These are phyloP conservation scores for Trametes cingulata DNA, from an alignment of 768 basidiomycete species.

Conservation along the genomic window DNA sequence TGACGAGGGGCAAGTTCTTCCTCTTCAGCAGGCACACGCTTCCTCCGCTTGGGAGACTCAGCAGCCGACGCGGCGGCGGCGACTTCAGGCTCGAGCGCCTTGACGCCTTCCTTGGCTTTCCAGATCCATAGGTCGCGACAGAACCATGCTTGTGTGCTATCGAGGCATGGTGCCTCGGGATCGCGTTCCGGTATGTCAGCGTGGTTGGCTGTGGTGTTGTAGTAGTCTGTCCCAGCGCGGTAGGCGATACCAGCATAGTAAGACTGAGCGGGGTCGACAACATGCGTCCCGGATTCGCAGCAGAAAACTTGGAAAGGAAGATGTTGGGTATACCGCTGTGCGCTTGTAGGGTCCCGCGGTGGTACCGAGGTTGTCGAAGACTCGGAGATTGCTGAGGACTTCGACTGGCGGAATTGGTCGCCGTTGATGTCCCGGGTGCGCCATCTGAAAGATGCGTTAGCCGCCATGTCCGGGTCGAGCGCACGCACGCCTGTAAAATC, in stretches of 20 bases:
- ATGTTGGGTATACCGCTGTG: slow-evolving; percentile 84
- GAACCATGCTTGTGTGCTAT: slow-evolving; percentile 98
- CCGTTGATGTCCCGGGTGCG: slow-evolving; percentile 97
- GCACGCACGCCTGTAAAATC: neutral
- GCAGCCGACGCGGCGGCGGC: slow-evolving; percentile 13
- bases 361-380: slow-evolving; percentile 90
- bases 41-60: neutral
- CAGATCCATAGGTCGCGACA: slow-evolving; percentile 96
- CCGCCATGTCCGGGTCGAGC: neutral
- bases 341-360: slow-evolving; percentile 82
- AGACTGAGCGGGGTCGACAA: slow-evolving; percentile 93
- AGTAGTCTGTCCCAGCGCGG: slow-evolving; percentile 77
- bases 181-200: slow-evolving; percentile 54
- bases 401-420: slow-evolving; percentile 96
- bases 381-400: slow-evolving; percentile 90
- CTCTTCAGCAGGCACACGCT: slow-evolving; percentile 10
- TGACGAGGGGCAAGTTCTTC: slow-evolving; percentile 33
- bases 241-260: slow-evolving; percentile 92
- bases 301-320: slow-evolving; percentile 99
- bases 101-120: slow-evolving; percentile 76
- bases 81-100: slow-evolving; percentile 47
- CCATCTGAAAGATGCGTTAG: slow-evolving; percentile 59
- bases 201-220: slow-evolving; percentile 67
- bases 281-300: slow-evolving; percentile 96
- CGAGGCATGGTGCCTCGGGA: slow-evolving; percentile 86